Evolutionary conservation across 306 rosid genomes (phyloP).

Genomic region (Cicer judaicum): DNA sequence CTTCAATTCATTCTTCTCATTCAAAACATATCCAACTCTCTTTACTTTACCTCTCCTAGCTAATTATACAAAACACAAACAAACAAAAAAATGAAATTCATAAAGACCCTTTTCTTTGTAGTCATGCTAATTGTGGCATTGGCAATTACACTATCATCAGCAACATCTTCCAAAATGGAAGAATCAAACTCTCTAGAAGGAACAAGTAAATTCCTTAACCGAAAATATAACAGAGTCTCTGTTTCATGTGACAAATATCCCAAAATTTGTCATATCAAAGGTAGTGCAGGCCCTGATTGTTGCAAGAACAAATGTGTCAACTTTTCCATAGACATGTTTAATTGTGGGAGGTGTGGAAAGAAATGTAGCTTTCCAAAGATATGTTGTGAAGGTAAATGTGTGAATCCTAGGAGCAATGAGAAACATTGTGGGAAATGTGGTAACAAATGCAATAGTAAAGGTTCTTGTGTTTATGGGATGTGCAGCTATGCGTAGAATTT

Average conservation of each 20-base stretch:
- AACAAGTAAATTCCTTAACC: slow-evolving; percentile 47
- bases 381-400: slow-evolving; percentile 71
- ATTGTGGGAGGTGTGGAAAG: slow-evolving; percentile 75
- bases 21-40: slow-evolving; percentile 26
- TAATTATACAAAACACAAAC: neutral
- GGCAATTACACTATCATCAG: slow-evolving; percentile 48
- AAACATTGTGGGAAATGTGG: slow-evolving; percentile 72
- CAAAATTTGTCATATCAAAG: slow-evolving; percentile 47
- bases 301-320: slow-evolving; percentile 65
- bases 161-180: slow-evolving; percentile 14
- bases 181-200: slow-evolving; percentile 42
- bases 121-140: slow-evolving; percentile 50
- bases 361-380: slow-evolving; percentile 60
- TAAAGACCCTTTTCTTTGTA: slow-evolving; percentile 44
- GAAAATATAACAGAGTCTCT: neutral
- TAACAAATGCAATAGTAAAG: slow-evolving; percentile 54
- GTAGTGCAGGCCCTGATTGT: slow-evolving; percentile 53
- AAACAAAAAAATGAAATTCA: slow-evolving; percentile 45
- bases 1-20: slow-evolving; percentile 27
- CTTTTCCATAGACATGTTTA: slow-evolving; percentile 45
- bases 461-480: slow-evolving; percentile 62
- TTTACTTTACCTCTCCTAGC: neutral
- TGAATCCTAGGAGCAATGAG: slow-evolving; percentile 54
- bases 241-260: slow-evolving; percentile 61
- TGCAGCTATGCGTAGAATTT: slow-evolving; percentile 56